Evolutionary conservation across 805 yeast species (phyloP), one percentile per base, ranked within the genome.

Genomic region (Danielia reshetovae): DNA sequence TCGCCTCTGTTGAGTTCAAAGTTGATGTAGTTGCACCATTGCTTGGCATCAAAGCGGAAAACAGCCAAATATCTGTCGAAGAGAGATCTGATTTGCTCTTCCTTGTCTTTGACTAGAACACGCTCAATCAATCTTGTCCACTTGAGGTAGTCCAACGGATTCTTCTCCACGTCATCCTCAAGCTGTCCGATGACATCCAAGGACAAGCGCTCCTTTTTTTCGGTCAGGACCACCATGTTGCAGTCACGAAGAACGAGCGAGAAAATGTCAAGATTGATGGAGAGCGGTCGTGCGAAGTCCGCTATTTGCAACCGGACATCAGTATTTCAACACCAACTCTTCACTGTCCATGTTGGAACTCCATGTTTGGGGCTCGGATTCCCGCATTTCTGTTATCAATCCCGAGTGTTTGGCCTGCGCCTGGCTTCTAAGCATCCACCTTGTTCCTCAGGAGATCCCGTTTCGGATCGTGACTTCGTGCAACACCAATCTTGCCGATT

Each of bases 11-110:
- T 71, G 38, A 81, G 55, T 52, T 81, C 85, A 46, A 73, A 75
- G 34, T 76, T 74, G 38, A 85, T 75, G 57, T 85, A 88, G 26
- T 64, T 69, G 22, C 78, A 68, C 96, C 96, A 90, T n/a, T 79
- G 72, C 24, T 56, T 47, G 14, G 64, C 57, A 46, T 81, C 78
- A 35, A 71, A 74, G 18, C 85, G 86, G 65, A 85, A 89, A 7
- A 74, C 65, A 13, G 56, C 56, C 29, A 89, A 70, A 47, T 83
- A 78, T 14, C 72, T 60, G 35, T 80, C 81, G 54, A 73, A 87
- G 0, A 71, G 67, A 6, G 66, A 61, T 24, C 82, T 60, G 2
- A 83, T 77, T 34, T 74, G 76, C 18, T 77, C 85, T 32, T 69
- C 72, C 39, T 76, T 73, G 37, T 78, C 85, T 43, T 76, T 72